Base-by-base conservation (phyloP, 495 filamentous ascomycete species). In the Neurospora sp. region DNA sequence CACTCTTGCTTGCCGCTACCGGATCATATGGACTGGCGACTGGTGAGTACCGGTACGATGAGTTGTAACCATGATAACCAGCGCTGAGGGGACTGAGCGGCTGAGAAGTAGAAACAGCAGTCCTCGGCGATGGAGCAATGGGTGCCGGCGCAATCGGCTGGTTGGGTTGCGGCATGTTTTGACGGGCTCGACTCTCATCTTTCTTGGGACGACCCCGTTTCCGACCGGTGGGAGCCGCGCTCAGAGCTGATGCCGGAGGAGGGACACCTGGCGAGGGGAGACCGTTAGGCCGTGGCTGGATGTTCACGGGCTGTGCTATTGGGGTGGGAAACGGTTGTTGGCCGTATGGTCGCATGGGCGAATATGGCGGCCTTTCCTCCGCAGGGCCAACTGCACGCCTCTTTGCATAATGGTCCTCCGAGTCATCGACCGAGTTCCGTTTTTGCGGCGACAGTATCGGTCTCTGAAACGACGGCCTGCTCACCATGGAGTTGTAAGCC, bases 401-500 rank as follows among this genome's bases (percentile, higher is more conserved):
- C 73, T 85, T 86, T 42, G 81, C 61, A 38, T 74, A 76, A 44
- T 82, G 79, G 18, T 85, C 84, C 78, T 69, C 75, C n/a, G 83
- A 75, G 44, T 85, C 83, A 78, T 79, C 76, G 45, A 82, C 72
- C 59, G 84, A 84, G 48, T 82, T 83, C 72, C 83, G 84, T 78
- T 86, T 86, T 71, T 82, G 70, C 45, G 74, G 72, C n/a, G 78
- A 78, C 35, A 77, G 76, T 68, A 81, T 76, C 48, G 80, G 53
- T 65, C 27, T 65, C 16, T 65, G 53, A 65, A 65, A 65, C 7
- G 53, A 18, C 53, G 53, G 81, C 42, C 72, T 75, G 68, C 80
- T 80, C 72, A 84, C 82, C 83, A 86, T 84, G 75, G 72, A 74
- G 69, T 84, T 81, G 41, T 82, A 82, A 38, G 83, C 83, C 61